These are phyloP conservation scores for Lentinus polychrous DNA, from an alignment of 1,284 basidiomycete species.

Conservation along the genomic window DNA sequence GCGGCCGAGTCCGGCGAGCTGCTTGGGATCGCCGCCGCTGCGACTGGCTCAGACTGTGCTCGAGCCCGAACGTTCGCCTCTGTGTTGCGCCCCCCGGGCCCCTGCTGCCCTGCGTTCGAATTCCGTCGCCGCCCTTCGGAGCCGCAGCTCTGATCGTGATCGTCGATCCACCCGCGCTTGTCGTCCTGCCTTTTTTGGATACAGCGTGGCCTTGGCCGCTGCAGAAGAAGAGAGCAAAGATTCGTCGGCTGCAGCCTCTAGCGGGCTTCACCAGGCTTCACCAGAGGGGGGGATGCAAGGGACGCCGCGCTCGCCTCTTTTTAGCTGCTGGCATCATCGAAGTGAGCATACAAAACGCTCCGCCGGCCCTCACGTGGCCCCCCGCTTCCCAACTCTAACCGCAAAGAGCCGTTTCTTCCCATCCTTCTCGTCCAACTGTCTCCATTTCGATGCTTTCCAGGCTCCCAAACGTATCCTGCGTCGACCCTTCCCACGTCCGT, in stretches of 20 bases:
- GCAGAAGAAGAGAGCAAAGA: not conserved
- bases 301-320: not conserved
- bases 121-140: constrained; percentile 10
- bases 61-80: not conserved
- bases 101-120: not conserved
- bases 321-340: constrained; percentile 1
- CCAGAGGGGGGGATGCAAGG: not conserved
- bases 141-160: constrained; percentile 8
- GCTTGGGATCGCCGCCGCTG: too few species aligned
- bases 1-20: too few species aligned
- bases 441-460: not conserved
- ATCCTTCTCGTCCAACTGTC: not conserved
- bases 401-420: constrained; percentile 4
- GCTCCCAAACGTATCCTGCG: not conserved
- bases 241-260: not conserved
- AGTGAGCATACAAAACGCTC: not conserved
- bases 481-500: too few species aligned
- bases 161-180: constrained; percentile 4
- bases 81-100: too few species aligned
- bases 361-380: constrained; percentile 3
- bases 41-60: not conserved
- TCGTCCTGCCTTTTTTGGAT: not conserved
- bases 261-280: not conserved
- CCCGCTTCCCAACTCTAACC: constrained; percentile 4
- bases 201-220: not conserved